Conservation (phyloP, 2,329 filamentous ascomycete genomes). For the Aureobasidium sp. region DNA sequence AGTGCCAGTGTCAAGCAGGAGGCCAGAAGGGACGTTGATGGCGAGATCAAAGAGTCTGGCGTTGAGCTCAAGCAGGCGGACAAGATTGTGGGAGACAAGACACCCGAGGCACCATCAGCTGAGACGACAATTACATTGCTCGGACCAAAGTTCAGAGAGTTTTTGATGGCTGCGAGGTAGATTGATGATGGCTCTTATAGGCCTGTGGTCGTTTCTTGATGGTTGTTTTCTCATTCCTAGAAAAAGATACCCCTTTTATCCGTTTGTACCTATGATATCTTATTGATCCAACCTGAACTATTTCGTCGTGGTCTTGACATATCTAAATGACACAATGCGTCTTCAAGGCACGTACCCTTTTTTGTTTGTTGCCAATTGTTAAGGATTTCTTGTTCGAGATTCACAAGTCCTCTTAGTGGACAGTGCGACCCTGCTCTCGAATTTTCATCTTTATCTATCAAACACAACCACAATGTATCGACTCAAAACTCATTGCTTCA, state of each 20-base stretch:
- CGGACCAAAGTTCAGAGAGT: slow-evolving; percentile 28
- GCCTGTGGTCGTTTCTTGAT: not conserved
- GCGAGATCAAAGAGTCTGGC: slow-evolving; percentile 23
- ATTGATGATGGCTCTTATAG: too few relatives aligned
- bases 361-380: too few relatives aligned
- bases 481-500: too few relatives aligned
- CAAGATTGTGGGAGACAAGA: slow-evolving; percentile 26
- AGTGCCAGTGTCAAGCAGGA: slow-evolving; percentile 32
- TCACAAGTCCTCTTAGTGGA: too few relatives aligned
- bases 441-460: too few relatives aligned
- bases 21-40: slow-evolving; percentile 30
- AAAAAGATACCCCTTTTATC: not conserved
- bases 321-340: too few relatives aligned
- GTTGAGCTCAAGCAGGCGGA: slow-evolving; percentile 25
- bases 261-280: not conserved
- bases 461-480: too few relatives aligned
- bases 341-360: too few relatives aligned
- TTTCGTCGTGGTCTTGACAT: too few relatives aligned
- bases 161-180: slow-evolving; percentile 19
- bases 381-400: too few relatives aligned
- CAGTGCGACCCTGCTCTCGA: too few relatives aligned
- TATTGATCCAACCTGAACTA: too few relatives aligned
- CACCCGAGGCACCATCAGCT: slow-evolving; percentile 27
- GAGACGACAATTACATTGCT: slow-evolving; percentile 28
- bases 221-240: not conserved